phyloP scores from a whole-genome alignment of 2,329 filamentous ascomycete genomes.

The Triangularia setosa region DNA sequence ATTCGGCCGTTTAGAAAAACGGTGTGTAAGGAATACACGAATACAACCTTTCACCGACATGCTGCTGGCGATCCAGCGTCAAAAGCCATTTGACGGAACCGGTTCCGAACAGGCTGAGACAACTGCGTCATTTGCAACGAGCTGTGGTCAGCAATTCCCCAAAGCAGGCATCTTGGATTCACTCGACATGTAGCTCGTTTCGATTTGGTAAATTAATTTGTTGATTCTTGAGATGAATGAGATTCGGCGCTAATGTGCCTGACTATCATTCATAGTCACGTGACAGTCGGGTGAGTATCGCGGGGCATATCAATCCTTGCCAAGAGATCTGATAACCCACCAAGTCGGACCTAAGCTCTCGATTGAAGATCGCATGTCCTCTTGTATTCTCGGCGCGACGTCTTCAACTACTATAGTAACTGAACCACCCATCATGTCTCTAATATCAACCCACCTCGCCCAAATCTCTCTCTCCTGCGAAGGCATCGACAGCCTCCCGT shows the following conservation, averaged over 20 bases:
- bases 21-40: not conserved
- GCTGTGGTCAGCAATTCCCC: not conserved
- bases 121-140: not conserved
- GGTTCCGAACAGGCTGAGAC: not conserved
- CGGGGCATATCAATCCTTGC: not conserved
- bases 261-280: not conserved
- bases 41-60: not conserved
- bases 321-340: constrained; percentile 2
- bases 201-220: not conserved
- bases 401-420: not conserved
- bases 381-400: not conserved
- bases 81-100: not conserved
- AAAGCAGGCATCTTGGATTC: not conserved
- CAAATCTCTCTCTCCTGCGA: constrained; percentile 73
- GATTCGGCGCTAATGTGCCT: not conserved
- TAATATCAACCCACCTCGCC: constrained; percentile 68
- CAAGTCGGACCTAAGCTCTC: not conserved
- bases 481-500: constrained; percentile 73
- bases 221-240: no score
- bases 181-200: not conserved
- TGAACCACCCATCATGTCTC: constrained; percentile 53
- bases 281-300: not conserved
- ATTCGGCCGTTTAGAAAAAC: not conserved
- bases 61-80: not conserved
- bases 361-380: not conserved